Evolutionary conservation across 73 alveolate species (phyloP).

Genomic region (Strombidium stylifer): DNA sequence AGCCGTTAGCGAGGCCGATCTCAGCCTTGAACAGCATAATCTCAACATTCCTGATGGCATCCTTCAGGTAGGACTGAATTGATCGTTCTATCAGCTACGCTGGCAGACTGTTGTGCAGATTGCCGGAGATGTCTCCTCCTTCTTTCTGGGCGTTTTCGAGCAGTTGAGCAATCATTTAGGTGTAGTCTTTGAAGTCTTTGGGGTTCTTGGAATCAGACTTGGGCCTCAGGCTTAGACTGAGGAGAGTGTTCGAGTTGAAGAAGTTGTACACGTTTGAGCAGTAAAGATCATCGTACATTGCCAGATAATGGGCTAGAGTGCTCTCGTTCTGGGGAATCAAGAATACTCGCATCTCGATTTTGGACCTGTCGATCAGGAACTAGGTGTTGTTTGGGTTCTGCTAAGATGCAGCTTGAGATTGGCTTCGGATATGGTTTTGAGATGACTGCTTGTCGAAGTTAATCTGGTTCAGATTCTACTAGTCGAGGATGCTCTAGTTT

Average conservation of each 20-base stretch:
- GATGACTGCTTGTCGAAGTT: not conserved
- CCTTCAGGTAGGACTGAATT: constrained; percentile 25
- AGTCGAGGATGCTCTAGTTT: too few relatives aligned
- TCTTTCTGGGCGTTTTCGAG: too few relatives aligned
- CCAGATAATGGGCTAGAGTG: constrained; percentile 46
- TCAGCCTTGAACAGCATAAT: constrained; percentile 30
- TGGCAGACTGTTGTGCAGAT: not conserved
- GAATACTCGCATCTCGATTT: constrained; percentile 37
- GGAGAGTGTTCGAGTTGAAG: too few relatives aligned
- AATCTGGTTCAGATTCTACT: not conserved
- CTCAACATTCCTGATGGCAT: constrained; percentile 8
- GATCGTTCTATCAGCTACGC: not conserved
- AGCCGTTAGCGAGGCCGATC: constrained; percentile 2
- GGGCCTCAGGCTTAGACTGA: too few relatives aligned
- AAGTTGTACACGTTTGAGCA: constrained; percentile 35
- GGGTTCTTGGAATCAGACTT: too few relatives aligned
- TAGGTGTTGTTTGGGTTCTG: not conserved
- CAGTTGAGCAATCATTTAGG: too few relatives aligned
- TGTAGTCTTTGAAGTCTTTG: too few relatives aligned
- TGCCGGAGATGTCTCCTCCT: too few relatives aligned
- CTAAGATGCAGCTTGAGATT: not conserved
- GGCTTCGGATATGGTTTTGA: not conserved
- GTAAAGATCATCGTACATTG: constrained; percentile 43
- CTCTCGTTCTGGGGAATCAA: constrained; percentile 28
- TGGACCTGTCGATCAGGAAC: constrained; percentile 14